Evolutionary conservation across 345 rosid species (phyloP).

Genomic region (Angophora floribunda): DNA sequence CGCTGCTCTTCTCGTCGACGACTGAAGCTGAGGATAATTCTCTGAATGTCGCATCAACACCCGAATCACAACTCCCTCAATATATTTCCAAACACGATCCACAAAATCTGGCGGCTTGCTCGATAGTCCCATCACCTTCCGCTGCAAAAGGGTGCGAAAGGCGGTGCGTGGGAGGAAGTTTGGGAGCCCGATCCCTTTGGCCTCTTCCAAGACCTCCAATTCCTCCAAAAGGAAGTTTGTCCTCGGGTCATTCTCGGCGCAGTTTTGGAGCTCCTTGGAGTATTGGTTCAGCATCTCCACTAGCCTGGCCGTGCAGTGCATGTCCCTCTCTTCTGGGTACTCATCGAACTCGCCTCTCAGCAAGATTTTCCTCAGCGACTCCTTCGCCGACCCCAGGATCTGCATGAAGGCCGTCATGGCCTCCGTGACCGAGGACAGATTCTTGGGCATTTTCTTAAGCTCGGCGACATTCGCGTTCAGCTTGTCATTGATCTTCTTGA

Average conservation of each 20-base stretch:
- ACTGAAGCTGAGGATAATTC: constrained; percentile 8
- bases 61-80: constrained; percentile 1
- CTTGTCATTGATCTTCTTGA: constrained; percentile 18
- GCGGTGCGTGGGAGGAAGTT: constrained; percentile 17
- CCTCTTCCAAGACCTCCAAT: constrained; percentile 13
- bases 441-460: constrained; percentile 14
- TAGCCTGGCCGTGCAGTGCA: constrained; percentile 17
- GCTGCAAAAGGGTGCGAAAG: constrained; percentile 2
- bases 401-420: constrained; percentile 23
- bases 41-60: constrained; percentile 1
- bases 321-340: constrained; percentile 9
- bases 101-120: not conserved
- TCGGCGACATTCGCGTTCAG: not conserved
- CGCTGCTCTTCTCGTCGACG: constrained; percentile 2
- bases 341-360: constrained; percentile 35
- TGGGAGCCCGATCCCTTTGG: constrained; percentile 13
- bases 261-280: not conserved
- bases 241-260: not conserved
- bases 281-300: constrained; percentile 9
- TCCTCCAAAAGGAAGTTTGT: constrained; percentile 8
- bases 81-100: constrained; percentile 8
- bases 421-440: constrained; percentile 15
- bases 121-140: constrained; percentile 6
- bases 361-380: constrained; percentile 21
- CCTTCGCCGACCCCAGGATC: constrained; percentile 24